These are phyloP conservation scores for Aspergillus panamensis DNA, from an alignment of 495 filamentous ascomycete genomes.

Conservation along the genomic window DNA sequence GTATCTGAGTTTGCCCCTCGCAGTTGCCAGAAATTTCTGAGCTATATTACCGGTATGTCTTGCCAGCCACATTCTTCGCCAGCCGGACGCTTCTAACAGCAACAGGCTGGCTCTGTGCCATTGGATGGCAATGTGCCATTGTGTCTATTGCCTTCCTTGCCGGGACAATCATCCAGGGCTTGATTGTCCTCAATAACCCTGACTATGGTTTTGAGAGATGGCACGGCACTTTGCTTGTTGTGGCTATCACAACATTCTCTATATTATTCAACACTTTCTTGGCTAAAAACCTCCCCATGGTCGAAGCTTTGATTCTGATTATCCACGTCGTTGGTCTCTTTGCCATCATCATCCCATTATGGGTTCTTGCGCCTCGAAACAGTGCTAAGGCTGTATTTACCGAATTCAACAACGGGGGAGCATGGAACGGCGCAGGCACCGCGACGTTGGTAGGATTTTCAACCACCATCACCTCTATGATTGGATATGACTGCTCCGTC, in stretches of 20 bases:
- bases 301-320: conserved; percentile 57
- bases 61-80: not conserved
- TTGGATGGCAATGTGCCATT: conserved; percentile 58
- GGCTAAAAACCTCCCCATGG: conserved; percentile 49
- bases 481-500: conserved; percentile 54
- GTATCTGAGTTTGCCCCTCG: conserved; percentile 56
- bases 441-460: conserved; percentile 56
- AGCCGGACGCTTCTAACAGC: not conserved
- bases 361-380: conserved; percentile 48
- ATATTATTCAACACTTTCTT: conserved; percentile 56
- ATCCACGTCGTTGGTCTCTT: conserved; percentile 62
- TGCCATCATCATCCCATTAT: conserved; percentile 56
- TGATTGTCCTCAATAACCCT: conserved; percentile 52
- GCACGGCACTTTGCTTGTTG: conserved; percentile 59
- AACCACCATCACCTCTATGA: conserved; percentile 47
- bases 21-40: conserved; percentile 53
- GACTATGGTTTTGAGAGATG: conserved; percentile 47
- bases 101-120: conserved; percentile 55
- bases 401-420: conserved; percentile 52
- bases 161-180: conserved; percentile 56
- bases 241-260: conserved; percentile 47
- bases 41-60: conserved; percentile 53
- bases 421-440: conserved; percentile 51
- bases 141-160: conserved; percentile 53
- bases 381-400: conserved; percentile 49